These are phyloP conservation scores for Phytophthora cactorum DNA, from an alignment of 352 stramenopile genomes.

Conservation along the genomic window DNA sequence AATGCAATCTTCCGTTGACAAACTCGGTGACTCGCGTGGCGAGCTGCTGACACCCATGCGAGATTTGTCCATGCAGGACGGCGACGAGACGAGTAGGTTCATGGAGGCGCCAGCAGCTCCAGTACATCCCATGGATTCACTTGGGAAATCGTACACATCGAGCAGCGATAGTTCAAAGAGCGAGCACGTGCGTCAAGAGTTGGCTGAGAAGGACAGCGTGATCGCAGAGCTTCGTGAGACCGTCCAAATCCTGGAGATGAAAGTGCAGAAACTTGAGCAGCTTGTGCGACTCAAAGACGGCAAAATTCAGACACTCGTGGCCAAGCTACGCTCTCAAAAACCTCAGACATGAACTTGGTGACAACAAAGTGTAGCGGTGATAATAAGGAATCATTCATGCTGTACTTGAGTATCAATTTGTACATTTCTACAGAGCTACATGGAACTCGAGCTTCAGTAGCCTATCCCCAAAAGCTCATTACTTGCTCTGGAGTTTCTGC, in stretches of 20 bases:
- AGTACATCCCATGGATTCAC: conserved; percentile 33
- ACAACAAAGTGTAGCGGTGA: not conserved
- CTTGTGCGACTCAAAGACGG: conserved; percentile 94
- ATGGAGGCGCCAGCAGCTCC: conserved; percentile 26
- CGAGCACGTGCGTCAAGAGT: conserved; percentile 38
- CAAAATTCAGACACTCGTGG: conserved; percentile 92
- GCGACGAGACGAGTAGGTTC: conserved; percentile 9
- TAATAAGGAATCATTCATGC: conserved; percentile 10
- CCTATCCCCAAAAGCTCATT: conserved; percentile 81
- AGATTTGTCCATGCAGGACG: conserved; percentile 39
- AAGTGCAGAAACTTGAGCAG: conserved; percentile 96
- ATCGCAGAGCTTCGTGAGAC: conserved; percentile 91
- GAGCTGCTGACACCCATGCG: conserved; percentile 39
- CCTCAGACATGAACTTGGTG: conserved; percentile 36
- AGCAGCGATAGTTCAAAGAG: conserved; percentile 28
- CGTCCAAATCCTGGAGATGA: conserved; percentile 94
- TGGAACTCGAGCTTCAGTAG: not conserved
- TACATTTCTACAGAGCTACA: conserved; percentile 19
- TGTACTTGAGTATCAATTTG: conserved; percentile 13
- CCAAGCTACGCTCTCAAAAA: conserved; percentile 85
- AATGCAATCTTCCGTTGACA: conserved; percentile 34
- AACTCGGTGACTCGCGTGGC: conserved; percentile 48
- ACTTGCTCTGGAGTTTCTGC: conserved; percentile 79
- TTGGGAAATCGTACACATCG: conserved; percentile 30
- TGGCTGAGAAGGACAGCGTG: conserved; percentile 78